Evolutionary conservation across 176 grass and related monocot genomes (phyloP).

Genomic region (Leersia perrieri): DNA sequence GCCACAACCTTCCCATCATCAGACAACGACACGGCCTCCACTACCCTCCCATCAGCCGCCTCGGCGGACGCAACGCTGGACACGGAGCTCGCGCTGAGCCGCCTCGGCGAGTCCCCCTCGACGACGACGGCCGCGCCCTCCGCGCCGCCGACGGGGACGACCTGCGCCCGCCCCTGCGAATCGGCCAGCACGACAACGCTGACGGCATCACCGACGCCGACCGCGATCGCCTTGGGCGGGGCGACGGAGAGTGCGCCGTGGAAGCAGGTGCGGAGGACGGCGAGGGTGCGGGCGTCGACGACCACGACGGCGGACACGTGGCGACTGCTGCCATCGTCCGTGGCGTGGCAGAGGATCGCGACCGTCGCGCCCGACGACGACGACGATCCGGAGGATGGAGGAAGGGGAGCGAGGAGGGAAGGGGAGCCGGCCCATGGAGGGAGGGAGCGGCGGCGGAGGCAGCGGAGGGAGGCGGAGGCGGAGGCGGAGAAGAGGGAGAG

Average conservation of each 20-base stretch:
- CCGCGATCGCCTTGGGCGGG: conserved; percentile 39
- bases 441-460: conserved; percentile 70
- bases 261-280: conserved; percentile 64
- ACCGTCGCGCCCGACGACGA: conserved; percentile 39
- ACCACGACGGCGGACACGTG: conserved; percentile 55
- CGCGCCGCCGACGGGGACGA: conserved; percentile 39
- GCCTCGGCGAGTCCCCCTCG: conserved; percentile 27
- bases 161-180: conserved; percentile 47
- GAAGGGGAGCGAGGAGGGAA: conserved; percentile 45
- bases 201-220: conserved; percentile 22
- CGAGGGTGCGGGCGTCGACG: conserved; percentile 65
- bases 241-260: conserved; percentile 58
- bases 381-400: conserved; percentile 27
- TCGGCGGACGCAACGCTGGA: conserved; percentile 31
- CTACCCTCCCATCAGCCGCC: conserved; percentile 29
- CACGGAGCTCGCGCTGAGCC: conserved; percentile 32
- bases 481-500: conserved; percentile 65
- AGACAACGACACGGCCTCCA: conserved; percentile 50
- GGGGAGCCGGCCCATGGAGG: conserved; percentile 80
- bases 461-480: conserved; percentile 43
- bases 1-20: conserved; percentile 64
- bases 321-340: conserved; percentile 36
- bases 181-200: conserved; percentile 63
- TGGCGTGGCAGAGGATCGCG: conserved; percentile 58
- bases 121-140: conserved; percentile 30